Percentiles rank a stretch among this genome's conserved stretches.
Conservation (phyloP, 768 basidiomycete genomes). For the Pisolithus sp. region DNA sequence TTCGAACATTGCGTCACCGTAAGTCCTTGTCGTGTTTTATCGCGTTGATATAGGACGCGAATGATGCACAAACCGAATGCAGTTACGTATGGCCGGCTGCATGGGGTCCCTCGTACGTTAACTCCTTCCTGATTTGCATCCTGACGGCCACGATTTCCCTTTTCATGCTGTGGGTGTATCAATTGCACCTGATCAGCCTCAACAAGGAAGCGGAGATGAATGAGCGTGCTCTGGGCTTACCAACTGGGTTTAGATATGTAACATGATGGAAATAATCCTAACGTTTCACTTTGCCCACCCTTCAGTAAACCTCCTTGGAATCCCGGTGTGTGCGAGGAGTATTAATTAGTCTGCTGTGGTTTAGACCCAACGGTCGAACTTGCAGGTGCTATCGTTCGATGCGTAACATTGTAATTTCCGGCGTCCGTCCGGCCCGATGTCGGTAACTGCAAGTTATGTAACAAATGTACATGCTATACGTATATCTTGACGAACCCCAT, state of each 20-base stretch:
- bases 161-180: constrained; percentile 42
- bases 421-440: no score
- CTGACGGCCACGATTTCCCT: constrained; percentile 45
- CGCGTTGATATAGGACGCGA: neutral
- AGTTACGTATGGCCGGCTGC: constrained; percentile 59
- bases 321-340: no score
- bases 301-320: neutral
- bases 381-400: no score
- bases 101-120: constrained; percentile 66
- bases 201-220: constrained; percentile 34
- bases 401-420: no score
- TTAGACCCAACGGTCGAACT: no score
- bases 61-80: no score
- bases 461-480: no score
- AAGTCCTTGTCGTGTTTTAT: constrained; percentile 26
- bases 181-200: constrained; percentile 34
- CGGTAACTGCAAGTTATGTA: no score
- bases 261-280: constrained; percentile 24
- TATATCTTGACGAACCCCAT: constrained; percentile 5
- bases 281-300: neutral
- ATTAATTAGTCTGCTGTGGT: no score
- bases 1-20: constrained; percentile 79
- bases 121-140: constrained; percentile 73
- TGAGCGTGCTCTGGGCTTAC: constrained; percentile 30
- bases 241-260: constrained; percentile 39